These are phyloP conservation scores for Penicillium sp. DNA, from an alignment of 2,329 filamentous ascomycete species.

Conservation along the genomic window DNA sequence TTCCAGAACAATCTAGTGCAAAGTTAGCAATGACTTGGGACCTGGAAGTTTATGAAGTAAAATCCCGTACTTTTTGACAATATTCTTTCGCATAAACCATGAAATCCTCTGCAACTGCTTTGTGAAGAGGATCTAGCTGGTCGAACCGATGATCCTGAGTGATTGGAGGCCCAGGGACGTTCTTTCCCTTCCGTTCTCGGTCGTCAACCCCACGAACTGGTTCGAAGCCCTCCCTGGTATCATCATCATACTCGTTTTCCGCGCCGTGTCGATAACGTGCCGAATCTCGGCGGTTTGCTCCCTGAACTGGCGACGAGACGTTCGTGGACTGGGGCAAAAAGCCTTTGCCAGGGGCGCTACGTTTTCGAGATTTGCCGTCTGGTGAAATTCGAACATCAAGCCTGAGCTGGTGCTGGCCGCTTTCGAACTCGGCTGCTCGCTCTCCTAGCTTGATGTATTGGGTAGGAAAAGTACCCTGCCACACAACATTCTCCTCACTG, in stretches of 20 bases:
- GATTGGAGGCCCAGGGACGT: conserved; percentile 51
- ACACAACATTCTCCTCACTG: conserved; percentile 70
- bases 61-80: conserved; percentile 44
- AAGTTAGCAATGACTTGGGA: conserved; percentile 9
- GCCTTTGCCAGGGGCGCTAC: conserved; percentile 41
- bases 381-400: conserved; percentile 60
- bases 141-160: conserved; percentile 49
- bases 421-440: conserved; percentile 53
- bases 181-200: conserved; percentile 30
- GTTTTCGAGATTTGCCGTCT: conserved; percentile 39
- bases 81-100: conserved; percentile 50
- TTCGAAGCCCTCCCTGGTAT: conserved; percentile 51
- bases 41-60: background rate
- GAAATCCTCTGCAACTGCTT: conserved; percentile 54
- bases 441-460: conserved; percentile 63
- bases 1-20: conserved; percentile 46
- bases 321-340: conserved; percentile 67
- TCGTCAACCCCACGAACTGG: conserved; percentile 44
- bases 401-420: conserved; percentile 51
- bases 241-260: conserved; percentile 35
- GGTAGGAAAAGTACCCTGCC: conserved; percentile 69
- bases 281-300: conserved; percentile 45
- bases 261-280: conserved; percentile 32
- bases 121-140: conserved; percentile 48
- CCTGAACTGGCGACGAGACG: conserved; percentile 66